Percentiles rank a stretch among this genome's conserved stretches.
phyloP scores from a whole-genome alignment of 2,329 filamentous ascomycete species.

The Didymella pomorum region DNA sequence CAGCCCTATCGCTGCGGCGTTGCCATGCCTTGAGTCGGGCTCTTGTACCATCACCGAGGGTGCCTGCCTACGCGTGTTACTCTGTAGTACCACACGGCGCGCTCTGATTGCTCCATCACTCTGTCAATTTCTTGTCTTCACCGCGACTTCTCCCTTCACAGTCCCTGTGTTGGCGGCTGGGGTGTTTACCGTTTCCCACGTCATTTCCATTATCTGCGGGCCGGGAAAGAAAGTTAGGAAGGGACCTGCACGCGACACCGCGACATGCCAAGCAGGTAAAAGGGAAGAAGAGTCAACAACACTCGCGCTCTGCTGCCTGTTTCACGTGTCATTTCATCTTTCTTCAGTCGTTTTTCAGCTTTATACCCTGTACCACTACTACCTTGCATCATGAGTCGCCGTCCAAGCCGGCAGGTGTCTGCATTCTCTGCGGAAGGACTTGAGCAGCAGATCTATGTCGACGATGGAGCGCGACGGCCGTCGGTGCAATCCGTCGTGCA shows the following conservation, averaged over 20 bases:
- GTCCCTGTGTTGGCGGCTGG: constrained; percentile 16
- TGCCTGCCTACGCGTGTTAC: constrained; percentile 20
- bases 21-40: constrained; percentile 44
- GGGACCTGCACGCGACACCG: constrained; percentile 11
- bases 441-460: constrained; percentile 18
- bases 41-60: constrained; percentile 16
- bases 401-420: constrained; percentile 19
- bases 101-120: constrained; percentile 22
- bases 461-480: constrained; percentile 28
- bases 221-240: constrained; percentile 8
- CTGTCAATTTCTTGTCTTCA: constrained; percentile 16
- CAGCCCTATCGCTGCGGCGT: constrained; percentile 38
- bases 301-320: constrained; percentile 14
- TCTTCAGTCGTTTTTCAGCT: constrained; percentile 13
- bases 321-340: constrained; percentile 4
- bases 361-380: constrained; percentile 46
- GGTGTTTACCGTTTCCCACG: constrained; percentile 9
- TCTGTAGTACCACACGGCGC: constrained; percentile 49
- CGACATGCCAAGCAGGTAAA: constrained; percentile 18
- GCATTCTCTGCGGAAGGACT: constrained; percentile 20
- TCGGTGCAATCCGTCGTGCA: constrained; percentile 22
- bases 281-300: constrained; percentile 4
- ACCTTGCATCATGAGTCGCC: constrained; percentile 24
- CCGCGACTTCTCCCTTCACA: constrained; percentile 20
- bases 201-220: constrained; percentile 10